Evolutionary conservation across 768 basidiomycete species (phyloP), one percentile per base, ranked within the genome.

Genomic region (Mycena galopus): DNA sequence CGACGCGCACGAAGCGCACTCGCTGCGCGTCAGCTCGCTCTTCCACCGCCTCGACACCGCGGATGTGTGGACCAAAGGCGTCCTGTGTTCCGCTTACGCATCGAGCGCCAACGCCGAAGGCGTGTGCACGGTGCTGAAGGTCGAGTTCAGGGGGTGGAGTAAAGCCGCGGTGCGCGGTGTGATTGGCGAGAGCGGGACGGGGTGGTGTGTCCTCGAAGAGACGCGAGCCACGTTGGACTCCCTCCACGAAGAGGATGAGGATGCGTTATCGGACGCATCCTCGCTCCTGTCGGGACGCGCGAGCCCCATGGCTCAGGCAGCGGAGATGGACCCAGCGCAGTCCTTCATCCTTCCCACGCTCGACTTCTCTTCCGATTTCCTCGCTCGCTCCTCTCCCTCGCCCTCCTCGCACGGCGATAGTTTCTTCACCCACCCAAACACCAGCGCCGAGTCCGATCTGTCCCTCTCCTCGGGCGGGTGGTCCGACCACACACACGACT

Each of bases 131-230:
- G 76, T 93, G 33, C 84, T 95, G 16, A 89, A 88, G 62, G 86
- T 96, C 57, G 88, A 89, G 37, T 94, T 96, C 77, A 82, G 83
- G 21, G 95, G 94, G 3, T 96, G 94, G 93, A 87, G 88, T 4
- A 88, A 88, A 74, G 82, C 84, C 14, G 88, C 89, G 57, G 93
- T 95, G 10, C 84, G 92, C 51, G 81, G 87, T 57, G 86, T 94
- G 23, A 86, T 95, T 16, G 94, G 94, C 16, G 90, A 93, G 78
- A 90, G 89, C 35, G 89, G 91, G 21, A 88, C 85, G 10, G 92
- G 91, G 0, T 96, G 94, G 94, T 95, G 93, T 81, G 84, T 86
- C 0, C 80, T 95, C 21, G 90, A 94, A 77, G 93, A 94, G 79
- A 72, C 84, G 56, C 63, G 73, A 16, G 19, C 44, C 21, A 19